Conservation (phyloP, 208 protist species). For the Endotrypanum monterogeii region DNA sequence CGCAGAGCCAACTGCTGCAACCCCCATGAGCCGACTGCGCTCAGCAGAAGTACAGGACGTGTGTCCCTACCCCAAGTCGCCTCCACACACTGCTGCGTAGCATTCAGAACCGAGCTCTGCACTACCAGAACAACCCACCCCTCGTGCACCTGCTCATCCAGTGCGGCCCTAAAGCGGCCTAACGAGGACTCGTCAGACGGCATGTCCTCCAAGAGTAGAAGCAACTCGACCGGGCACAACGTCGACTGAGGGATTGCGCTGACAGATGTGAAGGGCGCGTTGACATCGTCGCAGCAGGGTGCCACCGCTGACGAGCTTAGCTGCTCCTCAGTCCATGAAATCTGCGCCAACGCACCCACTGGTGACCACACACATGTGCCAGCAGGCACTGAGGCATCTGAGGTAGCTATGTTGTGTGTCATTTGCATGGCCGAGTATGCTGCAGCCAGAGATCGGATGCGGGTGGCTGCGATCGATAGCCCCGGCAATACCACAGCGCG, state of each 20-base stretch:
- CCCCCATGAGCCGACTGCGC: constrained; percentile 47
- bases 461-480: constrained; percentile 44
- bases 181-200: constrained; percentile 18
- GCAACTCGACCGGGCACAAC: constrained; percentile 28
- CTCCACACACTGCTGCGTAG: constrained; percentile 35
- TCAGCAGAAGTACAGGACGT: constrained; percentile 48
- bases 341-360: not conserved
- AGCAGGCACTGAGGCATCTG: constrained; percentile 8
- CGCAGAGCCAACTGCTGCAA: constrained; percentile 56
- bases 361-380: constrained; percentile 36
- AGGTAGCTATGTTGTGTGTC: not conserved
- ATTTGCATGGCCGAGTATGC: not conserved
- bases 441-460: constrained; percentile 22
- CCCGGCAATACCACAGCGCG: constrained; percentile 38
- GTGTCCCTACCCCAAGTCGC: constrained; percentile 36
- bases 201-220: constrained; percentile 49
- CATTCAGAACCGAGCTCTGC: constrained; percentile 38
- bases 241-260: constrained; percentile 14
- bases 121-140: constrained; percentile 54
- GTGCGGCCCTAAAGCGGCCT: constrained; percentile 1
- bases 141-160: constrained; percentile 2
- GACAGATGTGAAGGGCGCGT: constrained; percentile 9
- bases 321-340: constrained; percentile 7
- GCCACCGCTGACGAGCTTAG: constrained; percentile 8
- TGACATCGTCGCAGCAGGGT: constrained; percentile 5